Evolutionary conservation across 768 basidiomycete genomes (phyloP), one percentile per base, ranked within the genome.

Genomic region (Trametes cingulata): DNA sequence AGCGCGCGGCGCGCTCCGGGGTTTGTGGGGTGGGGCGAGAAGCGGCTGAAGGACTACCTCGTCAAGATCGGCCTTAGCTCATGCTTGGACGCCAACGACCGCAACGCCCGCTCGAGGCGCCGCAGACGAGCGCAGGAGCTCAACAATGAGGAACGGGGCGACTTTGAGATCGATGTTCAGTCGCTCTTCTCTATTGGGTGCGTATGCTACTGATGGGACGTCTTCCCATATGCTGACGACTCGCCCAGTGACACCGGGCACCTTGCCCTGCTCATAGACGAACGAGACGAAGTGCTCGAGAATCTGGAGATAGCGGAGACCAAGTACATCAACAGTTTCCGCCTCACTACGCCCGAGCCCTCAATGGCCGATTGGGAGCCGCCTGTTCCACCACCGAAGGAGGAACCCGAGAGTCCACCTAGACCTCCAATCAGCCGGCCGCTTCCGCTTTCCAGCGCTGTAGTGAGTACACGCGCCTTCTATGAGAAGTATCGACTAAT

Each of bases 231-330:
- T 39, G 41, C 35, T 59, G 19, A 57, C 13, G 35, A 2, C 10
- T n/a, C 59, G 54, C 27, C 9, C 59, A 93, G 90, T 24, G 87
- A 91, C 67, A 92, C 89, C 0, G 79, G 81, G 14, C 78, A 78
- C 3, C 76, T 93, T n/a, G 83, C 85, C 0, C 63, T 82, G 6
- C 81, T 93, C 27, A 88, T 93, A 42, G 83, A 85, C 43, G 86
- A 91, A 69, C 80, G 91, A 27, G 90, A 91, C 62, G 80, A 83
- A 67, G 84, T 91, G 20, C 73, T 93, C n/a, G 86, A 90, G 64
- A 85, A 88, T 61, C 78, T 93, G 9, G 91, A 93, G 75, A 83
- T 87, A 52, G 89, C 90, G 12, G 91, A 92, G 74, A 83, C 87
- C 12, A 82, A 80, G 66, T 94, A 91, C 67, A 90, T 91, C 62